phyloP scores from a whole-genome alignment of 805 yeast species.

The Starmera pachycereana region DNA sequence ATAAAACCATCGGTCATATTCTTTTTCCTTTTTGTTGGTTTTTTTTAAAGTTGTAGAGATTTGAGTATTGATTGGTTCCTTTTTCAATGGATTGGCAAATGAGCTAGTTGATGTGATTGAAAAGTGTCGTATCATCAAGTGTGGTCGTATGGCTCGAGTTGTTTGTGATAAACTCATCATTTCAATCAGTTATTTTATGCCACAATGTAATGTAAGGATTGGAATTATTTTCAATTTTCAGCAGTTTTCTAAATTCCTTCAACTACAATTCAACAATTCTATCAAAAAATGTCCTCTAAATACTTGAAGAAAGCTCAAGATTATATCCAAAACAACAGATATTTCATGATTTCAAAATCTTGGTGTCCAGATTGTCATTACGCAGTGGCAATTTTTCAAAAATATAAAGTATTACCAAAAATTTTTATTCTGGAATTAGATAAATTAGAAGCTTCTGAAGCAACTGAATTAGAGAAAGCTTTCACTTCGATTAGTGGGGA shows the following conservation, averaged over 20 bases:
- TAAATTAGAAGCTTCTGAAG: slow-evolving; percentile 38
- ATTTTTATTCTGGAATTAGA: slow-evolving; percentile 53
- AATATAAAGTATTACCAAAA: slow-evolving; percentile 39
- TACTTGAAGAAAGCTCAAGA: slow-evolving; percentile 31
- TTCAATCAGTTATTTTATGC: no score
- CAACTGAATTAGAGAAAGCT: slow-evolving; percentile 40
- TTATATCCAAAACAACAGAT: slow-evolving; percentile 34
- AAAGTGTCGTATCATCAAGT: no score
- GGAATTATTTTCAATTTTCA: no score
- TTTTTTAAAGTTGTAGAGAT: no score
- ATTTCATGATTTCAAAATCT: slow-evolving; percentile 52
- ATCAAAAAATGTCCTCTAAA: neutral
- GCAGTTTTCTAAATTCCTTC: neutral
- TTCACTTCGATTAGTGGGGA: slow-evolving; percentile 48
- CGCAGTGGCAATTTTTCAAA: slow-evolving; percentile 43
- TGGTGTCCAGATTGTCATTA: slow-evolving; percentile 80
- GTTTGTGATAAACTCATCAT: no score
- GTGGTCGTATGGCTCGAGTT: no score
- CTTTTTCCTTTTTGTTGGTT: slow-evolving; percentile 4
- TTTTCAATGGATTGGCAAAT: no score
- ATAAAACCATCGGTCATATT: slow-evolving; percentile 53
- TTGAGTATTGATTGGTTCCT: no score
- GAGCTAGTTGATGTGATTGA: no score
- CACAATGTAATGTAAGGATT: no score
- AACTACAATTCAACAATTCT: neutral